Evolutionary conservation across 176 grass and related monocot species (phyloP).

Genomic region (Lolium rigidum): DNA sequence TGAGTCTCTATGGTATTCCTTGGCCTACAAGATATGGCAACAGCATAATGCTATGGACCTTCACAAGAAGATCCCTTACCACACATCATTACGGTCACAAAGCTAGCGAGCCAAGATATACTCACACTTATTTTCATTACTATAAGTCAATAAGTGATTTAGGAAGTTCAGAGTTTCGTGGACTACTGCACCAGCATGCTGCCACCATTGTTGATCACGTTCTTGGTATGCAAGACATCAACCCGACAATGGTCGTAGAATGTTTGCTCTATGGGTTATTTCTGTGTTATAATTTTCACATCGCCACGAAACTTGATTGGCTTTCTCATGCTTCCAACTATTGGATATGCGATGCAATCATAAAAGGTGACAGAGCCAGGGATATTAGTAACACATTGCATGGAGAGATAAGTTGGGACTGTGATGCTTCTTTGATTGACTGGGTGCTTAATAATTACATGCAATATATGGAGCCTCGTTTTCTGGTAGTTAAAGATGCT

Average conservation of each 20-base stretch:
- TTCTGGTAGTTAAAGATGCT: not conserved
- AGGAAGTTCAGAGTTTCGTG: not conserved
- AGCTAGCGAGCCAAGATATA: not conserved
- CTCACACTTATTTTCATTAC: not conserved
- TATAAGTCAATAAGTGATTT: accelerated
- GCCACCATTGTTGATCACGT: not conserved
- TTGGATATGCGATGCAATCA: not conserved
- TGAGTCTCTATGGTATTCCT: too few species aligned
- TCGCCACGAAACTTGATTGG: too few species aligned
- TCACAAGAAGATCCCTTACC: not conserved
- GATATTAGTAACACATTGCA: slow-evolving; percentile 12
- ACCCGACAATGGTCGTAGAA: too few species aligned
- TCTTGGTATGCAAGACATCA: not conserved
- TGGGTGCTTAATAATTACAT: accelerated
- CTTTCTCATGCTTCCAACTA: not conserved
- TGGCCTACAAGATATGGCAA: not conserved
- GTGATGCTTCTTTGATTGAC: accelerated
- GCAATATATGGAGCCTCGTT: not conserved
- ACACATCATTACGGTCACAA: not conserved
- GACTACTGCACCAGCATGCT: too few species aligned
- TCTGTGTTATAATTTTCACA: too few species aligned
- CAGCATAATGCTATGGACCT: slow-evolving; percentile 1
- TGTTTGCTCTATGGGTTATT: too few species aligned
- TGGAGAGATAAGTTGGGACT: not conserved
- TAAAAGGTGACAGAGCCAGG: not conserved